These are phyloP conservation scores for Henckelia pumila DNA, from an alignment of 257 asterid species.

Conservation along the genomic window DNA sequence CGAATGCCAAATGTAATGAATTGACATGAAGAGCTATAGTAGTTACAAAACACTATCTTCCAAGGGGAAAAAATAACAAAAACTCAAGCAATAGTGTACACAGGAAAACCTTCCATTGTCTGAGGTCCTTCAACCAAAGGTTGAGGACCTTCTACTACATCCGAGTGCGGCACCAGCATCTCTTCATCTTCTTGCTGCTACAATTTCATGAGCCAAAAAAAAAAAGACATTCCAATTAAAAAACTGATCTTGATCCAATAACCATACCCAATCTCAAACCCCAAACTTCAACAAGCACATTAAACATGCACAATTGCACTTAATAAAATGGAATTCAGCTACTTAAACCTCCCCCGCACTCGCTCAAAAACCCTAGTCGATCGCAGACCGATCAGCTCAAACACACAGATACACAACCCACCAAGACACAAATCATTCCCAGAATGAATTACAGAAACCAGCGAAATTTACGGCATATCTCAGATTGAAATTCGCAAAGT, in stretches of 20 bases:
- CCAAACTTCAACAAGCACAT: conserved; percentile 21
- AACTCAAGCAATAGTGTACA: conserved; percentile 17
- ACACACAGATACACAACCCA: conserved; percentile 17
- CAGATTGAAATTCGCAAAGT: conserved; percentile 17
- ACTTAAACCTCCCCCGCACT: conserved; percentile 35
- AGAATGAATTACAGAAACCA: conserved; percentile 1
- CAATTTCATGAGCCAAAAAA: conserved; percentile 29
- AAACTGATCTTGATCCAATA: conserved; percentile 41
- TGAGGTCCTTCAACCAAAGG: conserved; percentile 89
- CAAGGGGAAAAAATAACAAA: not conserved
- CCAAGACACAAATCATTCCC: conserved; percentile 15
- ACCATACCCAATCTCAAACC: conserved; percentile 30
- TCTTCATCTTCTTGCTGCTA: conserved; percentile 88
- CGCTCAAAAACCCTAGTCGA: conserved; percentile 64
- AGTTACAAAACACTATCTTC: conserved; percentile 13
- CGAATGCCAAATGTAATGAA: not conserved
- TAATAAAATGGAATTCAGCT: conserved; percentile 26
- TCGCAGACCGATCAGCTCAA: conserved; percentile 35
- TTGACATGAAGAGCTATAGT: not conserved
- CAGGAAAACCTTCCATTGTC: conserved; percentile 76
- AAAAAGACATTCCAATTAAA: not conserved
- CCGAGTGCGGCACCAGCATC: conserved; percentile 89
- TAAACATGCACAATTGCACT: conserved; percentile 5
- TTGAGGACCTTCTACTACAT: conserved; percentile 78
- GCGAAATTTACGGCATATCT: conserved; percentile 19